Base-by-base conservation (phyloP, 352 stramenopile species). In the Bremia lactucae region DNA sequence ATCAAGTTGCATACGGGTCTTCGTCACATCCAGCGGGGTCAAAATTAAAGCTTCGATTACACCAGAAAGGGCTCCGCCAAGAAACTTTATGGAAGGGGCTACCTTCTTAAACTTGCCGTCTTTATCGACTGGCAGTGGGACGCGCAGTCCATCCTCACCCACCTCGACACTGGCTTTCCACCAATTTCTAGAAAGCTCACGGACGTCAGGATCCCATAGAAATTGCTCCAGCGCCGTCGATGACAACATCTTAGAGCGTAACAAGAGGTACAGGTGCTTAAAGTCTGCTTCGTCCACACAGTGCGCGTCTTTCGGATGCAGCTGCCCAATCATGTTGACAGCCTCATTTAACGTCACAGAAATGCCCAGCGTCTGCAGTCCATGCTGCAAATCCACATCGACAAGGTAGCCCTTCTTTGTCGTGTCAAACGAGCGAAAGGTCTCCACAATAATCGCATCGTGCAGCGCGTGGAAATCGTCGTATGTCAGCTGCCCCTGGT, bases 1-100 rank as follows among this genome's bases (percentile, higher is more conserved):
- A 59, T 95, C 83, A 9, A 95, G 65, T 39, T 95, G 83, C 49
- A 95, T 59, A 6, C 83, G 75, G 11, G 83, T 95, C 65, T 95
- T 95, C 46, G 79, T 79, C 22, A 93, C 79, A 50, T 95, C 83
- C 21, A 95, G 53, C 25, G 83, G 83, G 54, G 82, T 88, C 14
- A 95, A 56, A 53, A 85, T 84, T 35, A 88, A 14, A 5, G 83
- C 79, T 46, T 95, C 83, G 16, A 89, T 83, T 34, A 94, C 73
- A 28, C 83, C 83, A 8, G 75, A 89, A n/a, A 87, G 53, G 24
- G 80, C 82, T 14, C 83, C 83, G 18, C 79, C 83, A 25, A 88
- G 62, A 48, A 95, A 87, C 54, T 87, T 87, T 41, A 86, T 36
- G 18, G 48, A 56, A 5, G 78, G 75, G 38, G 73, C 68, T n/a